Percentiles rank a stretch among this genome's conserved stretches.
Conservation (phyloP, 495 filamentous ascomycete species). For the Talaromyces ruber region DNA sequence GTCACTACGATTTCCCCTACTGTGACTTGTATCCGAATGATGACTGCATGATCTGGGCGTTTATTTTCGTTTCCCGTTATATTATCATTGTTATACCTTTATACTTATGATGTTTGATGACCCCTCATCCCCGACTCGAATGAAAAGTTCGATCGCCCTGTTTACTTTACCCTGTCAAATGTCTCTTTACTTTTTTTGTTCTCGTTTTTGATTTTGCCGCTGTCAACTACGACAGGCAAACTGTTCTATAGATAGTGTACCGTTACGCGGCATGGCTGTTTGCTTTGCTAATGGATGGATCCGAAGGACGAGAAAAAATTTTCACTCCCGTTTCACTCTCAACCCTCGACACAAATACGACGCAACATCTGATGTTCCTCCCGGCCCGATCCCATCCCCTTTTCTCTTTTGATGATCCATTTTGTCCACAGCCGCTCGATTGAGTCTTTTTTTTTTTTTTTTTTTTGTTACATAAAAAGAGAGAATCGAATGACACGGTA, state of each 20-base stretch:
- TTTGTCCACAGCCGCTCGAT: background rate
- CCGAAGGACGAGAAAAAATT: background rate
- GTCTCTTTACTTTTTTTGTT: background rate
- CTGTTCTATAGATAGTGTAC: slow-evolving; percentile 3
- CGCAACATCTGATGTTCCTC: background rate
- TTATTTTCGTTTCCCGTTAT: slow-evolving; percentile 3
- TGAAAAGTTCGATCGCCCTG: background rate
- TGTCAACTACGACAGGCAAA: background rate
- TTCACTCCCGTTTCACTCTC: background rate
- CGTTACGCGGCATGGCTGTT: slow-evolving; percentile 1
- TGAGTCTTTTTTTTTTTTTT: too few relatives aligned
- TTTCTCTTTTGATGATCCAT: background rate
- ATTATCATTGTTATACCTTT: background rate
- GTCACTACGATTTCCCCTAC: background rate
- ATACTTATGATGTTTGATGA: slow-evolving; percentile 6
- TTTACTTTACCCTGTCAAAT: background rate
- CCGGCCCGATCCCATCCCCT: background rate
- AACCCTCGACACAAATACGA: background rate
- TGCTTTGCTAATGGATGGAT: background rate
- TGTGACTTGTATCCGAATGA: slow-evolving; percentile 8
- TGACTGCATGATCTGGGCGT: slow-evolving; percentile 16
- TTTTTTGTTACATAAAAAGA: background rate
- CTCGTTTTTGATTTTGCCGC: background rate
- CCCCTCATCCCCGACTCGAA: background rate
- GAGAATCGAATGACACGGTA: background rate